Conservation (phyloP, 306 rosid genomes). For the Fagus crenata region DNA sequence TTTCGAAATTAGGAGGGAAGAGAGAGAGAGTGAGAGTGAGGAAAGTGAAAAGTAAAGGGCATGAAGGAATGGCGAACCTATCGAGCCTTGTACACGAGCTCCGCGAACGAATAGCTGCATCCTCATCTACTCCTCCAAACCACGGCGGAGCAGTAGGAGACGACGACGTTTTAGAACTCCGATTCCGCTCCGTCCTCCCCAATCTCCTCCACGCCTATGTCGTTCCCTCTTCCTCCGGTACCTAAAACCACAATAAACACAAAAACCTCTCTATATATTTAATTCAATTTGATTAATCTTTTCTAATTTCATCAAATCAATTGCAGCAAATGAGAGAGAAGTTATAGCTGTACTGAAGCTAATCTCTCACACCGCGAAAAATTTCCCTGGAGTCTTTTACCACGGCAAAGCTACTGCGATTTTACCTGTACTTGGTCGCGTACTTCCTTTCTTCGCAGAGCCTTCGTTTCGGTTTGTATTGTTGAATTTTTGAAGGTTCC, state of each 20-base stretch:
- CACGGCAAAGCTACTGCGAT: constrained; percentile 60
- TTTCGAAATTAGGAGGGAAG: constrained; percentile 41
- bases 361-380: constrained; percentile 55
- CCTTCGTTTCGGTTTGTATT: constrained; percentile 55
- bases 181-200: constrained; percentile 88
- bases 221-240: constrained; percentile 70
- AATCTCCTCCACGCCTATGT: constrained; percentile 68
- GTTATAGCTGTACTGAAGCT: constrained; percentile 74
- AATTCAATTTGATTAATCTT: too few species aligned
- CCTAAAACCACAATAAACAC: too few species aligned
- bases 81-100: constrained; percentile 77
- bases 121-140: constrained; percentile 57
- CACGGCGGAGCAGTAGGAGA: constrained; percentile 12
- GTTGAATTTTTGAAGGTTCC: background rate
- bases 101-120: constrained; percentile 72
- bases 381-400: constrained; percentile 78
- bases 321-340: constrained; percentile 62
- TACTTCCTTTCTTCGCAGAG: constrained; percentile 77
- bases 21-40: constrained; percentile 6
- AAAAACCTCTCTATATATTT: too few species aligned
- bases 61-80: constrained; percentile 50
- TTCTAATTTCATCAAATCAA: background rate
- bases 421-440: constrained; percentile 63
- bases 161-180: constrained; percentile 61
- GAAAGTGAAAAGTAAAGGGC: background rate